Conservation (phyloP, 331 rosid species). For the Quercus tomentella region DNA sequence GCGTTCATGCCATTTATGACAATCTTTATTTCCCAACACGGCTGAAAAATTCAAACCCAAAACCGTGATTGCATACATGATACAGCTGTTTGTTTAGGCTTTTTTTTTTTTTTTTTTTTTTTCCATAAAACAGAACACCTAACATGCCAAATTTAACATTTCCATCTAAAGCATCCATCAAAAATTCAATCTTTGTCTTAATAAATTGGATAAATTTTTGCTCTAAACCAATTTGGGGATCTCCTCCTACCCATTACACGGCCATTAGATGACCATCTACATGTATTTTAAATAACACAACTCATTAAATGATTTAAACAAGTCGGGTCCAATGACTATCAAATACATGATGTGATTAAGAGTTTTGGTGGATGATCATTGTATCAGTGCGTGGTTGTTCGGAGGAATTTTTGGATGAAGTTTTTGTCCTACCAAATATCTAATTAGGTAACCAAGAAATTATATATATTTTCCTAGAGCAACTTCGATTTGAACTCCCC, state of each 20-base stretch:
- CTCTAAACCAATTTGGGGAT: too few species aligned
- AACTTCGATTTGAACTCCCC: neutral
- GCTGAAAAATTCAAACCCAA: neutral
- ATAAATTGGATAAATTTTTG: too few species aligned
- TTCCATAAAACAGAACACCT: neutral
- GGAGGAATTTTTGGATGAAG: too few species aligned
- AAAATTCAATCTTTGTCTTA: neutral
- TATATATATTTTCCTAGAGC: neutral
- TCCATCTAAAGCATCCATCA: neutral
- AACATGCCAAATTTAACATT: neutral
- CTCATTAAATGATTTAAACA: too few species aligned
- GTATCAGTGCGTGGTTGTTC: too few species aligned
- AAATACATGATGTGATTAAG: too few species aligned
- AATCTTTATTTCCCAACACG: neutral
- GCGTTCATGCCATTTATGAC: neutral
- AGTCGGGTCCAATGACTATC: too few species aligned
- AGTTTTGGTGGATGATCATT: too few species aligned
- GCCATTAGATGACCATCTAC: too few species aligned
- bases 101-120: neutral
- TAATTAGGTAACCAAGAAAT: neutral
- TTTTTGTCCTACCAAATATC: neutral
- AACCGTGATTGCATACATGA: neutral
- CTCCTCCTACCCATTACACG: too few species aligned
- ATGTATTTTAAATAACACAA: too few species aligned
- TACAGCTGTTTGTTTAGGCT: neutral